Evolutionary conservation across 2,329 filamentous ascomycete species (phyloP), one percentile per base, ranked within the genome.

Genomic region (Fusarium sarcochroum): DNA sequence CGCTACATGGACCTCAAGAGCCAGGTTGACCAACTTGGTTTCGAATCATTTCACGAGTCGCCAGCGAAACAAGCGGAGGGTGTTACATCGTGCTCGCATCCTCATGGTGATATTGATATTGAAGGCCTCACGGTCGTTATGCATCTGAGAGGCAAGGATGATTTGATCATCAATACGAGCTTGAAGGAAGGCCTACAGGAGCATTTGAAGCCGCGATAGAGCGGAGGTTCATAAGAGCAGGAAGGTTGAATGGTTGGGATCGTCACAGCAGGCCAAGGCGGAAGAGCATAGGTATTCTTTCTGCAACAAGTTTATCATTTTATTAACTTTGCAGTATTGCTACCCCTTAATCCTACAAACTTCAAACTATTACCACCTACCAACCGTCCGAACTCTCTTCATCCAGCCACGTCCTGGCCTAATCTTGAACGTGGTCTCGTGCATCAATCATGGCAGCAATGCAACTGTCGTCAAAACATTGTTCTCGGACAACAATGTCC

Each of bases 101-200:
- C 74, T 9, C 77, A 78, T 35, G 77, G 78, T 17, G 79, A 82
- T 23, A 66, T 82, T 45, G 80, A 80, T 17, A 81, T 86, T 30
- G 79, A 84, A 59, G 84, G 84, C 13, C 71, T 86, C 51, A 86
- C 84, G 7, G 82, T 86, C 61, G 81, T 86, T 46, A 77, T 87
- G 74, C 85, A 86, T 73, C 75, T 84, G 69, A 82, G 75, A 68
- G 80, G 80, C 44, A 83, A 80, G 73, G 83, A 86, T 47, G 84
- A 87, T 63, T 68, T 87, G 70, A 80, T 86, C 46, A 83, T 87
- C 69, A 84, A 84, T 55, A 86, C 84, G 4, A 81, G 85, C 70
- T 75, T 85, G 64, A 76, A 64, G 48, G 55, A 69, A 27, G 64
- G 65, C 25, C 75, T 85, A 51, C 72, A 69, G 38, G 51, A 71